Evolutionary conservation across 1,284 basidiomycete genomes (phyloP).

Genomic region (Butyriboletus appendiculatus): DNA sequence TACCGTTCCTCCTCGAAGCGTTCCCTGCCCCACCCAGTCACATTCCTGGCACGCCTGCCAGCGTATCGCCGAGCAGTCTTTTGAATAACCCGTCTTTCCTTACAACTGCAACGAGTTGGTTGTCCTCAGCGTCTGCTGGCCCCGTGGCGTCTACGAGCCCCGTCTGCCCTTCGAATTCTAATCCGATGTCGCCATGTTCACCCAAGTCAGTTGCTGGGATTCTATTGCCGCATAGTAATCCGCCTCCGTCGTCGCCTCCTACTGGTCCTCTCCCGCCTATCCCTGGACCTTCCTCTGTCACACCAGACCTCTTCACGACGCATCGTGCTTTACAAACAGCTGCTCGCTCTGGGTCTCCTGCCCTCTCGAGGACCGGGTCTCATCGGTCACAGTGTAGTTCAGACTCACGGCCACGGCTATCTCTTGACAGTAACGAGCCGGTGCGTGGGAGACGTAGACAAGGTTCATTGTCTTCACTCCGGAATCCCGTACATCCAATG

Average conservation of each 20-base stretch:
- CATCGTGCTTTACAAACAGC: conserved; percentile 18
- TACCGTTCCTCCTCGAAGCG: conserved; percentile 35
- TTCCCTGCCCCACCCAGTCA: conserved; percentile 34
- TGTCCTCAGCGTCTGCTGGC: conserved; percentile 3
- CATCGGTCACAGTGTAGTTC: conserved; percentile 19
- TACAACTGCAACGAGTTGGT: conserved; percentile 9
- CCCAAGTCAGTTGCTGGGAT: conserved; percentile 8
- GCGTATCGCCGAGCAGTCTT: not conserved
- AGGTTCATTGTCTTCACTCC: conserved; percentile 35
- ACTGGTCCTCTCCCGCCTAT: conserved; percentile 34
- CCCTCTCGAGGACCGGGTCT: conserved; percentile 18
- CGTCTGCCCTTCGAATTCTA: not conserved
- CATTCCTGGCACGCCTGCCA: conserved; percentile 30
- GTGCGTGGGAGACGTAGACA: conserved; percentile 24
- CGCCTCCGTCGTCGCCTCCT: conserved; percentile 34
- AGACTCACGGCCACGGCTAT: conserved; percentile 20
- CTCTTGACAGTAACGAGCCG: conserved; percentile 18
- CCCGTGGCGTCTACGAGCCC: conserved; percentile 3
- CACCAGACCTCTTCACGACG: conserved; percentile 19
- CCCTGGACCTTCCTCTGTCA: conserved; percentile 26
- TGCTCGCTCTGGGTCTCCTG: conserved; percentile 23
- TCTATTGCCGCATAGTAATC: conserved; percentile 18
- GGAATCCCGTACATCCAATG: conserved; percentile 23
- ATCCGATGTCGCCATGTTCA: conserved; percentile 13
- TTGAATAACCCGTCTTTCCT: conserved; percentile 18